phyloP scores from a whole-genome alignment of 257 asterid genomes.

The Scutellaria baicalensis region DNA sequence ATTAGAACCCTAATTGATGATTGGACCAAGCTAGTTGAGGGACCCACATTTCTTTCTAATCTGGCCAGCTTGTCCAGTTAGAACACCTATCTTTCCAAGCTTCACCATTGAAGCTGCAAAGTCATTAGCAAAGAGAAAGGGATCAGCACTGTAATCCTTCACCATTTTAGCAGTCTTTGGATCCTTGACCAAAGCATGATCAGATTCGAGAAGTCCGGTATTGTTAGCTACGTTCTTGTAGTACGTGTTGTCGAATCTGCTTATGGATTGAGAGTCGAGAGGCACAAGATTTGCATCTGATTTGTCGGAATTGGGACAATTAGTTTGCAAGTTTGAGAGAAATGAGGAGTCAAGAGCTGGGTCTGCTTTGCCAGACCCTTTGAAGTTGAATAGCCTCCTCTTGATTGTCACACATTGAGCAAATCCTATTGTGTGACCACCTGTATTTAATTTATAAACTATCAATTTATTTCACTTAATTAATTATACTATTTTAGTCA shows the following conservation, averaged over 20 bases:
- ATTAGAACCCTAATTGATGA: too few relatives aligned
- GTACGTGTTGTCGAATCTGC: slow-evolving; percentile 45
- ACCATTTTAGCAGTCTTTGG: slow-evolving; percentile 57
- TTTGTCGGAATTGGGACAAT: slow-evolving; percentile 44
- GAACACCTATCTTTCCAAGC: slow-evolving; percentile 52
- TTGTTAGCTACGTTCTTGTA: slow-evolving; percentile 46
- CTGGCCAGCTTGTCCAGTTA: slow-evolving; percentile 51
- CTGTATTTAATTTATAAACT: too few relatives aligned
- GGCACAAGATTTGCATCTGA: slow-evolving; percentile 44
- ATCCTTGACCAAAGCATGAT: slow-evolving; percentile 51
- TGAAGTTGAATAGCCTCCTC: slow-evolving; percentile 60
- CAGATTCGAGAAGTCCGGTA: slow-evolving; percentile 66
- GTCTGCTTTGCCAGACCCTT: slow-evolving; percentile 58
- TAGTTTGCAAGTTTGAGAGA: slow-evolving; percentile 29
- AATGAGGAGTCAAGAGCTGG: slow-evolving; percentile 44
- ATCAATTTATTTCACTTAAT: too few relatives aligned
- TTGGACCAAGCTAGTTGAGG: slow-evolving; percentile 20
- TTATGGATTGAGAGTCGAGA: slow-evolving; percentile 35
- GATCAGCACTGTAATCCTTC: slow-evolving; percentile 34
- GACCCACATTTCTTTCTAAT: slow-evolving; percentile 53
- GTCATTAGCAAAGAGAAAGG: slow-evolving; percentile 35
- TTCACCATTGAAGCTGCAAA: slow-evolving; percentile 67
- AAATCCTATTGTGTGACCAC: slow-evolving; percentile 77
- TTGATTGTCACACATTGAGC: slow-evolving; percentile 79
- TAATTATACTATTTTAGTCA: too few relatives aligned